Conservation (phyloP, 192 early-diverging fungal genomes). For the Entomortierella chlamydospora region DNA sequence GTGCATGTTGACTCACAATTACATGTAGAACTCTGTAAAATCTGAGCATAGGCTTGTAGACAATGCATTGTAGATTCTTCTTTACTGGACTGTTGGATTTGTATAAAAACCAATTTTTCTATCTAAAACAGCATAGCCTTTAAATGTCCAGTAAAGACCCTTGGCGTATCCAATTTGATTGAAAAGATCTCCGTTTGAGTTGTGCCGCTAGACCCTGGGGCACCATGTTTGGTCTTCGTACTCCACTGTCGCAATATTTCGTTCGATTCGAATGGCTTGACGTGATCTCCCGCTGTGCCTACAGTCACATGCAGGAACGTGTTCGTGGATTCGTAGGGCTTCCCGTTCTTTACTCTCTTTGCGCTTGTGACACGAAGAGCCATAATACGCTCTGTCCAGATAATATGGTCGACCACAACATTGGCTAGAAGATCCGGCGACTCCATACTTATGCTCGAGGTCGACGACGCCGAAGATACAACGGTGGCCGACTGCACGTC, state of each 20-base stretch:
- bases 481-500: too few relatives aligned
- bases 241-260: conserved; percentile 42
- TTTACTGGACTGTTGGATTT: too few relatives aligned
- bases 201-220: not conserved
- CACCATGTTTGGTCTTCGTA: not conserved
- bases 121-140: conserved; percentile 35
- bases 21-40: too few relatives aligned
- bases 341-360: conserved; percentile 9
- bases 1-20: too few relatives aligned
- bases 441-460: not conserved
- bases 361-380: conserved; percentile 32
- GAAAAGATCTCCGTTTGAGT: conserved; percentile 11
- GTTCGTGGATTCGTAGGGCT: conserved; percentile 22
- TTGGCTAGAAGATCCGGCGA: conserved; percentile 50
- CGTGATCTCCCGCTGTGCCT: conserved; percentile 46
- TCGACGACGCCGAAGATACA: not conserved
- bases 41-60: too few relatives aligned
- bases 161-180: conserved; percentile 25
- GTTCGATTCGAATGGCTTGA: conserved; percentile 56
- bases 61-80: too few relatives aligned
- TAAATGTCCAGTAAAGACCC: conserved; percentile 19
- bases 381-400: conserved; percentile 60
- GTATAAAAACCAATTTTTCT: too few relatives aligned
- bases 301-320: conserved; percentile 55
- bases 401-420: conserved; percentile 58